These are phyloP conservation scores for Massariosphaeria phaeospora DNA, from an alignment of 495 filamentous ascomycete species.

Conservation along the genomic window DNA sequence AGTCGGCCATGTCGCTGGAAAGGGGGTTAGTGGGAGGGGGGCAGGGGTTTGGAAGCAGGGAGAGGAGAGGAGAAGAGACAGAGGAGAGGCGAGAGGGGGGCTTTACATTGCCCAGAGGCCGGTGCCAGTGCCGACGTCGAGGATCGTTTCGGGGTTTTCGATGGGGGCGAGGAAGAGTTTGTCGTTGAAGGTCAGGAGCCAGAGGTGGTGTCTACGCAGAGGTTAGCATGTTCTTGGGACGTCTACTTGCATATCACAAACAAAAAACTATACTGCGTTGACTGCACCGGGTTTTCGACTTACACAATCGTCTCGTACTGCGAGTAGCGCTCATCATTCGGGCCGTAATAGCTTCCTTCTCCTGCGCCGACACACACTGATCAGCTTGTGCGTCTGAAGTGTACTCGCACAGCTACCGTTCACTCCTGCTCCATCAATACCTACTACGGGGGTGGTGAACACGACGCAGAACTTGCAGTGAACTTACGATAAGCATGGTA, in stretches of 20 bases:
- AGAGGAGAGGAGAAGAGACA: too few relatives aligned
- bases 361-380: slow-evolving; percentile 9
- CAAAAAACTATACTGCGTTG: too few relatives aligned
- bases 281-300: too few relatives aligned
- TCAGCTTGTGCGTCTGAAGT: too few relatives aligned
- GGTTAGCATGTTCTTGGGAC: neutral
- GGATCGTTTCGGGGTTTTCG: slow-evolving; percentile 32
- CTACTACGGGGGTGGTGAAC: too few relatives aligned
- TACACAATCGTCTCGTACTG: slow-evolving; percentile 27
- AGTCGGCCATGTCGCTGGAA: slow-evolving; percentile 30
- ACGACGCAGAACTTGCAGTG: neutral
- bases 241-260: too few relatives aligned
- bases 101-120: slow-evolving; percentile 39
- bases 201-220: slow-evolving; percentile 32
- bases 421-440: too few relatives aligned
- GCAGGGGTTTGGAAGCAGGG: neutral
- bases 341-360: slow-evolving; percentile 28
- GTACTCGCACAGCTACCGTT: too few relatives aligned
- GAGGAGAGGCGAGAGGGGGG: too few relatives aligned
- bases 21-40: too few relatives aligned
- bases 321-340: slow-evolving; percentile 26
- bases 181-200: slow-evolving; percentile 33
- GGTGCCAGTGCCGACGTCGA: slow-evolving; percentile 40
- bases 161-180: slow-evolving; percentile 36
- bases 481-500: slow-evolving; percentile 37